These are phyloP conservation scores for Aleurites moluccanus DNA, from an alignment of 441 rosid species.

Conservation along the genomic window DNA sequence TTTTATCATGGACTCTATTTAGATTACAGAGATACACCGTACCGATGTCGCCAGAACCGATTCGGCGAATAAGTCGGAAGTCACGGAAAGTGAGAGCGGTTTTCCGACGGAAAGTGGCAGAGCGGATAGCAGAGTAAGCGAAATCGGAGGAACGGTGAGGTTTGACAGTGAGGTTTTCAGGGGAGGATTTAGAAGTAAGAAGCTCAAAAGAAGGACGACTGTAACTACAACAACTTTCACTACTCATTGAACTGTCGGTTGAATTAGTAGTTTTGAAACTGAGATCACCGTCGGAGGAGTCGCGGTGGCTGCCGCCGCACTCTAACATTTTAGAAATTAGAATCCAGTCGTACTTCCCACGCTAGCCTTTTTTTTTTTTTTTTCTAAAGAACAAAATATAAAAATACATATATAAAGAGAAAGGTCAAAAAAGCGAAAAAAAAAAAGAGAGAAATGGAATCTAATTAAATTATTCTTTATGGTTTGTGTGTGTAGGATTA, in stretches of 20 bases:
- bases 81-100: conserved; percentile 60
- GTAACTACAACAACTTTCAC: conserved; percentile 61
- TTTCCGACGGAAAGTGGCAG: conserved; percentile 45
- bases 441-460: conserved; percentile 25
- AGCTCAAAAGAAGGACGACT: conserved; percentile 74
- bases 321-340: conserved; percentile 36
- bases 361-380: neutral
- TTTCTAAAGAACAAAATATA: neutral
- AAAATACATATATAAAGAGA: neutral
- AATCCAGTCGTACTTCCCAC: conserved; percentile 7
- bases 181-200: conserved; percentile 36
- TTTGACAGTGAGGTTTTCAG: conserved; percentile 56
- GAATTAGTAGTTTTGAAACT: conserved; percentile 50
- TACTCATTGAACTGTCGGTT: conserved; percentile 53
- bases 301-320: conserved; percentile 32
- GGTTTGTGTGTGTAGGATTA: neutral
- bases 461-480: conserved; percentile 17
- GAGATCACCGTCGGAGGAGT: conserved; percentile 57
- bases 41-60: conserved; percentile 95
- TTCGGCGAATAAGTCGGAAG: conserved; percentile 64
- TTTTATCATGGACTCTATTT: conserved; percentile 9
- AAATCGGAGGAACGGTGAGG: conserved; percentile 90
- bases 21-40: conserved; percentile 82
- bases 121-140: conserved; percentile 70
- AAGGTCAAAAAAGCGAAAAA: neutral